Evolutionary conservation across 768 basidiomycete genomes (phyloP).

Genomic region (Kwoniella sp.): DNA sequence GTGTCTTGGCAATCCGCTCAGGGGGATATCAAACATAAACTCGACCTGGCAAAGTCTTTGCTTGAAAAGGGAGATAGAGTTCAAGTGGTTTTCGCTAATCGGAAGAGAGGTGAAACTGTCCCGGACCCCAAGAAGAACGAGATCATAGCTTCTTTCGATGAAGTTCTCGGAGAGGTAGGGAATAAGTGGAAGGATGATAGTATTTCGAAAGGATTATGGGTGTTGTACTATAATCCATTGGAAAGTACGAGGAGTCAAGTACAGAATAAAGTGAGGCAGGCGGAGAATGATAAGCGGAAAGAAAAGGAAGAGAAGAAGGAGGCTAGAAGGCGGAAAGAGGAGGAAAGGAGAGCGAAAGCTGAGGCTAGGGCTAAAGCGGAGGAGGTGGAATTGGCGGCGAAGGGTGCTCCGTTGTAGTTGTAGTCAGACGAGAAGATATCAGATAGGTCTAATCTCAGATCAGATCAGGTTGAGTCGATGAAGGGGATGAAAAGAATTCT

Average conservation of each 20-base stretch:
- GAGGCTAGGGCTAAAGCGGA: slow-evolving; percentile 17
- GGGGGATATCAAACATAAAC: slow-evolving; percentile 49
- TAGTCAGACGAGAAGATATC: no score
- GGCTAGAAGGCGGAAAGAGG: slow-evolving; percentile 43
- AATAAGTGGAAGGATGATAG: slow-evolving; percentile 46
- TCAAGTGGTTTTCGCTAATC: slow-evolving; percentile 45
- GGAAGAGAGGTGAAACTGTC: slow-evolving; percentile 22
- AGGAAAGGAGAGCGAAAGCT: slow-evolving; percentile 35
- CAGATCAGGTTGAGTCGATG: no score
- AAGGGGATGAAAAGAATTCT: no score
- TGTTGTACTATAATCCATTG: slow-evolving; percentile 28
- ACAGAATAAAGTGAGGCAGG: slow-evolving; percentile 34
- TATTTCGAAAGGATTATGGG: slow-evolving; percentile 27
- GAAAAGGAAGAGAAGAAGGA: slow-evolving; percentile 49
- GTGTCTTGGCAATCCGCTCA: slow-evolving; percentile 50
- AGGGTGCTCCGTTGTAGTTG: background rate
- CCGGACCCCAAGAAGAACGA: slow-evolving; percentile 33
- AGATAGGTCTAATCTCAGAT: no score
- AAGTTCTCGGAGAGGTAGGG: slow-evolving; percentile 36
- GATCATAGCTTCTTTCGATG: slow-evolving; percentile 39
- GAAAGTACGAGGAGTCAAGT: slow-evolving; percentile 29
- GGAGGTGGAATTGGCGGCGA: background rate
- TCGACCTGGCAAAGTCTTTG: slow-evolving; percentile 32
- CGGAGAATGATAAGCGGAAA: slow-evolving; percentile 31
- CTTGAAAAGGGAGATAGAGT: slow-evolving; percentile 48